Base-by-base conservation (phyloP, 768 basidiomycete genomes). In the Udeniomyces megalosporus region DNA sequence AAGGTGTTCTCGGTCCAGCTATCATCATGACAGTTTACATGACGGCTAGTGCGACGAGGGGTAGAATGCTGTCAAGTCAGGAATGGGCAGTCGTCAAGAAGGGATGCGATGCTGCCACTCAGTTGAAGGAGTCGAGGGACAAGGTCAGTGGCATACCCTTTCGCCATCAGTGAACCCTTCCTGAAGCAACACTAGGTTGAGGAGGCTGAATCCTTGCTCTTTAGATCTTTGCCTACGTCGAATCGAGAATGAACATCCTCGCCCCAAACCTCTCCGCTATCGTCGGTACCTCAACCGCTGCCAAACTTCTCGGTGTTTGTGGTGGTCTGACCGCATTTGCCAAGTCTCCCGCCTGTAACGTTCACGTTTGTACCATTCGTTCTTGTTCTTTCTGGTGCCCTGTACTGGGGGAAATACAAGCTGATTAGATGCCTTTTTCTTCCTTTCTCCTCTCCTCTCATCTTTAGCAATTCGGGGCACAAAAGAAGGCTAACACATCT, bases 181-280 rank as follows among this genome's bases (percentile, higher is more conserved):
- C 45, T 1, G 22, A 1, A 17, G 12, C n/a, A 22, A 0, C 17
- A 7, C 10, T 22, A 3, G 20, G 15, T 31, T 17, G 24, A 28
- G 2, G 38, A 31, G 55, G 26, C 10, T 32, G 7, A 38, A 7
- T 53, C 48, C 57, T 67, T 44, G 45, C 66, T 14, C 60, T 38
- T 49, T 70, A 92, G 86, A 99, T 97, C 69, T 93, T 97, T 76
- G 84, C 87, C 79, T 99, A 97, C 80, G 95, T 99, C 74, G 93
- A 92, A 79, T 93, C 89, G 69, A 82, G 95, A 77, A 97, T 99
- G 89, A 88, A 89, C 77, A 82, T 90, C 61, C 85, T 99, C 71
- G 93, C 95, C 68, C 95, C 95, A 70, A 99, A 99, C 75, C 82
- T 99, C 72, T 93, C 91, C 70, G 85, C 88, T 74, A 95, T 99